Conservation (phyloP, 2,329 filamentous ascomycete genomes). For the Aspergillus felis region DNA sequence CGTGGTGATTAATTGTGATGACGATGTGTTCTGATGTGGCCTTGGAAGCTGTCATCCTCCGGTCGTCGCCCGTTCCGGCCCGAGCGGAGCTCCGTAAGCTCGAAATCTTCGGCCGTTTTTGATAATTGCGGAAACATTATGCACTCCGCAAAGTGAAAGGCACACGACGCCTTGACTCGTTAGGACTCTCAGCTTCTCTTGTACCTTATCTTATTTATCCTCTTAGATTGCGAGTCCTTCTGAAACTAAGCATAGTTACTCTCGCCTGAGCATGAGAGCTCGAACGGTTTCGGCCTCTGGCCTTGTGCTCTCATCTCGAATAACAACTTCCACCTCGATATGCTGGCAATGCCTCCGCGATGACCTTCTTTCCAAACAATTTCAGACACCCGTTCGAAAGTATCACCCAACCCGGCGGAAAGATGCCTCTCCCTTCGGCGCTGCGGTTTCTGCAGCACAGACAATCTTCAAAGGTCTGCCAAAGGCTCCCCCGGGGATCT, state of each 20-base stretch:
- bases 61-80: slow-evolving; percentile 16
- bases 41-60: background rate
- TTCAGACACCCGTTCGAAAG: slow-evolving; percentile 29
- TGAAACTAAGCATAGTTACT: background rate
- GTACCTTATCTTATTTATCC: background rate
- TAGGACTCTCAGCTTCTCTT: background rate
- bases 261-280: slow-evolving; percentile 34
- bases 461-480: slow-evolving; percentile 43
- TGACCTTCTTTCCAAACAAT: slow-evolving; percentile 26
- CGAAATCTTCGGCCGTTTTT: slow-evolving; percentile 6
- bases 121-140: background rate
- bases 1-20: background rate
- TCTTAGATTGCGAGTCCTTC: background rate
- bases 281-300: slow-evolving; percentile 34
- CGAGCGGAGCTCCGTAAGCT: slow-evolving; percentile 13
- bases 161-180: background rate
- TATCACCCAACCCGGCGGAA: slow-evolving; percentile 39
- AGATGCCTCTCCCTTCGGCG: slow-evolving; percentile 40
- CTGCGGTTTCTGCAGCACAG: slow-evolving; percentile 52
- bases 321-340: slow-evolving; percentile 29
- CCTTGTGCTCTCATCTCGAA: slow-evolving; percentile 32
- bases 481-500: slow-evolving; percentile 52
- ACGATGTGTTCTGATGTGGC: background rate
- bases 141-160: background rate
- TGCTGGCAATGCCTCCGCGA: slow-evolving; percentile 41